A percentile compares a stretch with the other conserved stretches of the same genome.
These are phyloP conservation scores for Fusarium tjaetaba DNA, from an alignment of 2,329 filamentous ascomycete genomes.

Conservation along the genomic window DNA sequence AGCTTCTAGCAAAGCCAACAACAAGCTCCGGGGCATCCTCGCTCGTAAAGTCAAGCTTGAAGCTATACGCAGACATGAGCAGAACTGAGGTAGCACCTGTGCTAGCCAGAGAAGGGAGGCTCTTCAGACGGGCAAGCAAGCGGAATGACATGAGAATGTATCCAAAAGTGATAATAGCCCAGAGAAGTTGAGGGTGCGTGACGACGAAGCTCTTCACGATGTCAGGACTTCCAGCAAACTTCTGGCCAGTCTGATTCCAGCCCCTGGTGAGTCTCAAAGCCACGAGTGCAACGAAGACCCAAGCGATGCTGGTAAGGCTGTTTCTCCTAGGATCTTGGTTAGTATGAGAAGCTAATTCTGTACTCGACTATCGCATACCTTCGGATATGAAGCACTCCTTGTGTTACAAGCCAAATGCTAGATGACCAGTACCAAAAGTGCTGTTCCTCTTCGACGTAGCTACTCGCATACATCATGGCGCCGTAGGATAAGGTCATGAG, in stretches of 20 bases:
- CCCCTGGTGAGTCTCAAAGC: constrained; percentile 74
- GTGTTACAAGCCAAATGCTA: constrained; percentile 72
- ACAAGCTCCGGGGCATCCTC: constrained; percentile 90
- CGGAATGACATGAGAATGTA: constrained; percentile 70
- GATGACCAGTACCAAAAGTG: constrained; percentile 98
- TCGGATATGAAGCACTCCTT: constrained; percentile 59
- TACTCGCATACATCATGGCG: constrained; percentile 96
- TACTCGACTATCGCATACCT: constrained; percentile 45
- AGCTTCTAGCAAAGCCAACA: constrained; percentile 53
- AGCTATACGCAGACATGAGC: constrained; percentile 71
- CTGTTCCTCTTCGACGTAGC: constrained; percentile 97
- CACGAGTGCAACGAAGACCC: constrained; percentile 60
- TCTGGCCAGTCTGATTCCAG: constrained; percentile 98
- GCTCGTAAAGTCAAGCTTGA: constrained; percentile 89
- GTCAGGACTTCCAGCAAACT: constrained; percentile 90
- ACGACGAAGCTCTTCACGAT: constrained; percentile 79
- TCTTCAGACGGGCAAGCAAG: constrained; percentile 54
- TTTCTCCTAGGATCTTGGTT: constrained; percentile 36
- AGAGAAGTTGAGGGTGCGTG: constrained; percentile 73
- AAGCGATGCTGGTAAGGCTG: constrained; percentile 46
- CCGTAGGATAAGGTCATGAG: constrained; percentile 72
- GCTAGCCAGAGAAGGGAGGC: constrained; percentile 54
- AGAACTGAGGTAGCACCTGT: constrained; percentile 56
- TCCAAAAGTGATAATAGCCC: constrained; percentile 74
- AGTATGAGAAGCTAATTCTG: not conserved